Evolutionary conservation across 2,329 filamentous ascomycete species (phyloP), one percentile per base, ranked within the genome.

Genomic region (Knufia petricola): DNA sequence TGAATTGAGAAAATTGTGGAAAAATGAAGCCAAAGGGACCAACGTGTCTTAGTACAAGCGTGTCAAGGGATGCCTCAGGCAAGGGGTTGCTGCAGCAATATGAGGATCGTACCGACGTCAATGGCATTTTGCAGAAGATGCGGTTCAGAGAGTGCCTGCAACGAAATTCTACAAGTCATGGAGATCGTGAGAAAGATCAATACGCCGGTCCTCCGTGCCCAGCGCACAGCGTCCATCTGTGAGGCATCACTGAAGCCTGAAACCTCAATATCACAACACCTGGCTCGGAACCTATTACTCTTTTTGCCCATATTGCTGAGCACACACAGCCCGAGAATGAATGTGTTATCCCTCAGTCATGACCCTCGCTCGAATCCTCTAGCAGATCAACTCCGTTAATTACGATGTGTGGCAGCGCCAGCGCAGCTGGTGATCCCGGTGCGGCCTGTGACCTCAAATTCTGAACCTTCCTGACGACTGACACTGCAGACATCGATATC

Each of bases 401-500:
- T 26, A 50, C 53, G 37, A 56, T 53, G 41, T 59, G 48, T 4
- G 56, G 56, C 13, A 59, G 44, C 1, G 56, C 56, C 10, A 54
- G 47, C 12, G 56, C 56, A 4, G 55, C 56, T 19, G 54, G 40
- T 12, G 55, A 57, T 4, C 54, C 55, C 0, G 56, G 56, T 6
- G 50, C 32, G 31, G 54, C 57, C 39, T 59, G 56, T n/a, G 53
- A 54, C 49, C 56, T 45, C 20, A 59, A 46, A 12, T 48, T 50
- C 46, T 57, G 56, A 9, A 59, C 55, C 19, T 53, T 49, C 20
- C 49, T 50, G 20, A 57, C 55, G 44, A 59, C 47, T 31, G 56
- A 52, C 42, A 55, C 45, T 3, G 54, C 55, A 24, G 57, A 45
- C 20, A 50, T 43, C 10, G 53, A 54, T 44, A 59, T 56, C 28